phyloP scores from a whole-genome alignment of 2,329 filamentous ascomycete genomes.

The Zalaria obscura region DNA sequence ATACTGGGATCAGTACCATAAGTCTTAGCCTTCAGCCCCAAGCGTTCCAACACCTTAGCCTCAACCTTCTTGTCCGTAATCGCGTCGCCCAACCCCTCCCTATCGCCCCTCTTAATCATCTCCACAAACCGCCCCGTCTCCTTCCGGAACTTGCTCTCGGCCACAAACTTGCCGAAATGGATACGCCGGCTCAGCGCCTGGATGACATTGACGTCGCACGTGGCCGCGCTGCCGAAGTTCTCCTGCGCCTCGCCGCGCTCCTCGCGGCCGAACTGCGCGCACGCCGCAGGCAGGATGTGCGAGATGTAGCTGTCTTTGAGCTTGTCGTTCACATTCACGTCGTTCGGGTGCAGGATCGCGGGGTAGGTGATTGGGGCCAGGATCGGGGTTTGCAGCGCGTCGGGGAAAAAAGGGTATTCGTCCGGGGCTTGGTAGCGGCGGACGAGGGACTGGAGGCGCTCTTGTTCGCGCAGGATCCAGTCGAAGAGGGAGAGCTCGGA shows the following conservation, averaged over 20 bases:
- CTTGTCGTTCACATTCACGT: constrained; percentile 78
- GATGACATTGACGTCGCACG: constrained; percentile 77
- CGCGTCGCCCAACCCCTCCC: constrained; percentile 68
- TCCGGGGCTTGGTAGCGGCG: constrained; percentile 92
- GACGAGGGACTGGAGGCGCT: constrained; percentile 80
- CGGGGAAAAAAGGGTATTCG: constrained; percentile 93
- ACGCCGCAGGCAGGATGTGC: constrained; percentile 70
- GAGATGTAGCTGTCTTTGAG: constrained; percentile 78
- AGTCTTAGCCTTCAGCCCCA: constrained; percentile 78
- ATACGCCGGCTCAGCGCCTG: constrained; percentile 84
- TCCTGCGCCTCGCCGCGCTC: constrained; percentile 79
- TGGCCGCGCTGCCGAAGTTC: constrained; percentile 89
- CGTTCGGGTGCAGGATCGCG: constrained; percentile 70
- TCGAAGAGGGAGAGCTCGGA: constrained; percentile 71
- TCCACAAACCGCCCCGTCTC: constrained; percentile 68
- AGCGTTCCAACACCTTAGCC: constrained; percentile 74
- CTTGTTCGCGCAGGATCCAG: constrained; percentile 84
- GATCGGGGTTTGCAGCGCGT: constrained; percentile 63
- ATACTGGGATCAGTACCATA: constrained; percentile 82
- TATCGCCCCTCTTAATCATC: constrained; percentile 69
- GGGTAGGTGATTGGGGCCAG: constrained; percentile 84
- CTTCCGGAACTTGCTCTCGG: constrained; percentile 83
- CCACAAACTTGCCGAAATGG: constrained; percentile 97
- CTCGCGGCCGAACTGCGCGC: constrained; percentile 58
- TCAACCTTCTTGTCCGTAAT: constrained; percentile 88